These are phyloP conservation scores for Citrus mangshanensis DNA, from an alignment of 345 rosid species.

Conservation along the genomic window DNA sequence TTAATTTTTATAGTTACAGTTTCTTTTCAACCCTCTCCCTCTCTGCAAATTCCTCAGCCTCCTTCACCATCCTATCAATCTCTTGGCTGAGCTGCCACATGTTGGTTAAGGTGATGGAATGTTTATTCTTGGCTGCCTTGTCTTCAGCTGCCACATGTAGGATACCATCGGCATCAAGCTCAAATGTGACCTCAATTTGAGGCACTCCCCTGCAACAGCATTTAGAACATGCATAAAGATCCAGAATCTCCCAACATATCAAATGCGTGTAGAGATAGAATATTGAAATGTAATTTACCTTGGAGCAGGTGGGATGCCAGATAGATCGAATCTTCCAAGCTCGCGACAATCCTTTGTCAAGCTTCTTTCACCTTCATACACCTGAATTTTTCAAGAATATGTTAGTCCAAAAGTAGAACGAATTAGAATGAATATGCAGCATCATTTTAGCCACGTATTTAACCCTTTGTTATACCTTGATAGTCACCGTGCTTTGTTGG, in stretches of 20 bases:
- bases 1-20: too few relatives aligned
- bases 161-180: slow-evolving; percentile 46
- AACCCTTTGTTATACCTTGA: slow-evolving; percentile 28
- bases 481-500: slow-evolving; percentile 22
- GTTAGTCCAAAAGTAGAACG: not conserved
- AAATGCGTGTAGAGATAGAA: not conserved
- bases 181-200: slow-evolving; percentile 48
- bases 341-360: slow-evolving; percentile 9
- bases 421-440: not conserved
- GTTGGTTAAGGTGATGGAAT: slow-evolving; percentile 45
- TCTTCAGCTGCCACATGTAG: slow-evolving; percentile 55
- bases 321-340: slow-evolving; percentile 5
- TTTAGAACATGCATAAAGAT: not conserved
- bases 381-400: slow-evolving; percentile 16
- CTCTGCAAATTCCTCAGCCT: slow-evolving; percentile 44
- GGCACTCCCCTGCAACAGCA: slow-evolving; percentile 41
- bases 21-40: slow-evolving; percentile 32
- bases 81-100: slow-evolving; percentile 53
- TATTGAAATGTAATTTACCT: slow-evolving; percentile 23
- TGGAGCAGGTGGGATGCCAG: slow-evolving; percentile 57
- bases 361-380: slow-evolving; percentile 51
- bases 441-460: not conserved
- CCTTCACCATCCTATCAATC: slow-evolving; percentile 53
- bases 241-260: not conserved
- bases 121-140: slow-evolving; percentile 42